These are phyloP conservation scores for Trichosporon sp. DNA, from an alignment of 1,284 basidiomycete genomes.

Conservation along the genomic window DNA sequence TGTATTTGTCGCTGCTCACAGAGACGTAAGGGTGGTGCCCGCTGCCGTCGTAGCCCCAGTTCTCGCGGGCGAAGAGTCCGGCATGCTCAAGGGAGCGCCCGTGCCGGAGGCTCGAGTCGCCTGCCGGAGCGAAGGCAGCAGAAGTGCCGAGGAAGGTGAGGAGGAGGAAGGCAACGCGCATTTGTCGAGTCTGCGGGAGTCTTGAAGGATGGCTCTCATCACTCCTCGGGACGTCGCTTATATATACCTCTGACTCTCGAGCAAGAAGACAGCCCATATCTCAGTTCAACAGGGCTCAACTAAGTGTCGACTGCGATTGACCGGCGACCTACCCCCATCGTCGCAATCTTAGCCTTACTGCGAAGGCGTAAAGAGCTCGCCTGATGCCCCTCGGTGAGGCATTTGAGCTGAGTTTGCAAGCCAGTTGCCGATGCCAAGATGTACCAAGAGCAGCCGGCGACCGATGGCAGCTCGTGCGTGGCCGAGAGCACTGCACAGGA, in stretches of 20 bases:
- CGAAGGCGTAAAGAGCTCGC: neutral
- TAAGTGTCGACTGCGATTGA: neutral
- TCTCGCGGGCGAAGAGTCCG: slow-evolving; percentile 1
- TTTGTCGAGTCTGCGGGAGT: neutral
- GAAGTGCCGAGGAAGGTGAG: slow-evolving; percentile 17
- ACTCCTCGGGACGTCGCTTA: neutral
- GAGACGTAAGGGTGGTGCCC: neutral
- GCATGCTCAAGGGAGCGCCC: neutral
- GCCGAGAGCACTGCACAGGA: neutral
- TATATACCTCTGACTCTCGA: neutral
- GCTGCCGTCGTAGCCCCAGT: slow-evolving; percentile 7
- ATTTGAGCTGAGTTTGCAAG: neutral
- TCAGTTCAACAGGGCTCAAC: too few relatives aligned
- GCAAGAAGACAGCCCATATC: too few relatives aligned
- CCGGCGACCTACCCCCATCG: neutral
- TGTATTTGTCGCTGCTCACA: slow-evolving; percentile 3
- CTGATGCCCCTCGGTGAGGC: neutral
- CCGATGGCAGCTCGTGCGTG: neutral
- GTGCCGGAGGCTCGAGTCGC: neutral
- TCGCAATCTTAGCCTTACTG: too few relatives aligned
- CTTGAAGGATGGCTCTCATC: neutral
- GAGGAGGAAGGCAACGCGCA: slow-evolving; percentile 15
- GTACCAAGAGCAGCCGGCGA: neutral
- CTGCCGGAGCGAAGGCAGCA: slow-evolving; percentile 10
- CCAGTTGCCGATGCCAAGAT: neutral